Conservation (phyloP, 164 flowering plant species). For the Berberis thunbergii region DNA sequence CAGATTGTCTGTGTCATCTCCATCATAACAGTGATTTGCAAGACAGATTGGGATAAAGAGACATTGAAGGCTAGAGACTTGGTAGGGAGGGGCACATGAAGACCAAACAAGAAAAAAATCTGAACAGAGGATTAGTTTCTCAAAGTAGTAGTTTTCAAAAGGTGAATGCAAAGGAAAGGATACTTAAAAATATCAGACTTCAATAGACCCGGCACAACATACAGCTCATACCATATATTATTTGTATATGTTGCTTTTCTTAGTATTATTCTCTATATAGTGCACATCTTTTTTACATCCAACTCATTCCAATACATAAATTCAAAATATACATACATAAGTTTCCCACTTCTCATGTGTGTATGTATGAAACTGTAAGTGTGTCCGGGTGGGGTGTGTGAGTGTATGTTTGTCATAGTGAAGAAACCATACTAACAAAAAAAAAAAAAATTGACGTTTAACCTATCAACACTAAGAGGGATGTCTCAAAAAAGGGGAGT, state of each 20-base stretch:
- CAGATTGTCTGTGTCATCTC: slow-evolving; percentile 64
- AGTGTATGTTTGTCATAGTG: no score
- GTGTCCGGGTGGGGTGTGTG: no score
- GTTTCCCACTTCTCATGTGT: no score
- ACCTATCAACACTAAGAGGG: no score
- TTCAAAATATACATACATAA: not conserved
- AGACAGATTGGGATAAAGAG: slow-evolving; percentile 78
- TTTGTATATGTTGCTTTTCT: not conserved
- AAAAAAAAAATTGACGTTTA: no score
- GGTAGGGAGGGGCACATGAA: slow-evolving; percentile 28
- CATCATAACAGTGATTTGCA: slow-evolving; percentile 42
- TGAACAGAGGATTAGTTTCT: slow-evolving; percentile 21
- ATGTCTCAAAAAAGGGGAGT: no score
- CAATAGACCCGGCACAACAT: slow-evolving; percentile 1
- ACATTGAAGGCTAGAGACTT: slow-evolving; percentile 50
- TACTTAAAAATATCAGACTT: not conserved
- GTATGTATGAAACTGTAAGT: no score
- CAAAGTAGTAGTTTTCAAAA: slow-evolving; percentile 12
- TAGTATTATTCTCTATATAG: not conserved
- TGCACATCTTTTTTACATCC: not conserved
- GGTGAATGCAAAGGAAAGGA: slow-evolving; percentile 4
- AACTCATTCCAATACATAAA: not conserved
- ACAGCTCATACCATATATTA: not conserved
- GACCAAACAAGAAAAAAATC: slow-evolving; percentile 17
- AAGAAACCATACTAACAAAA: no score